Conservation (phyloP, 2,329 filamentous ascomycete species). For the Ascomycota sp. region DNA sequence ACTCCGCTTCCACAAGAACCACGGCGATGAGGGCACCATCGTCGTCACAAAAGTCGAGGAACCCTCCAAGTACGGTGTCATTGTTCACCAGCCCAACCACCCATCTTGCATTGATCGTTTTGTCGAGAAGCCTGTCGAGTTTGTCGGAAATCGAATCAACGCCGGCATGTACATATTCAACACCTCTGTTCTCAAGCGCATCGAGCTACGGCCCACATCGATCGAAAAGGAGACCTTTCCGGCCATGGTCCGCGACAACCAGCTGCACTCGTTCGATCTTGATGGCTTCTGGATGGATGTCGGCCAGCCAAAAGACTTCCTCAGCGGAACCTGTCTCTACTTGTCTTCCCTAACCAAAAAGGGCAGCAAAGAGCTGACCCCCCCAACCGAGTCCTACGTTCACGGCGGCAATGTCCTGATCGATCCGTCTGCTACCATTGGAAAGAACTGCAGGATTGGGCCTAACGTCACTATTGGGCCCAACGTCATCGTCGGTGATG, state of each 20-base stretch:
- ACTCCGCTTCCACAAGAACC: constrained; percentile 72
- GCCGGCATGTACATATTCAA: constrained; percentile 97
- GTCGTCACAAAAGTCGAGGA: constrained; percentile 98
- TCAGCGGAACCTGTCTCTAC: constrained; percentile 88
- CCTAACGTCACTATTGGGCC: constrained; percentile 93
- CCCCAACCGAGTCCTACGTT: constrained; percentile 54
- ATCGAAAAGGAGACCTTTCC: constrained; percentile 99
- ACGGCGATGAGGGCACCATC: constrained; percentile 92
- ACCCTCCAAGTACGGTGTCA: constrained; percentile 94
- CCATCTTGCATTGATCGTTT: constrained; percentile 87
- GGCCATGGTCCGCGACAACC: constrained; percentile 67
- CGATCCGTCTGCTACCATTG: constrained; percentile 82
- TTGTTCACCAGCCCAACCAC: constrained; percentile 89
- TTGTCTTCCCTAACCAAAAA: constrained; percentile 82
- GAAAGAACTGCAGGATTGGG: constrained; percentile 93
- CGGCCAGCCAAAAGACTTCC: constrained; percentile 94
- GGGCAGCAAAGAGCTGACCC: constrained; percentile 60
- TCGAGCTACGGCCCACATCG: constrained; percentile 86
- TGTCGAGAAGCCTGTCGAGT: constrained; percentile 97
- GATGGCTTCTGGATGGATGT: constrained; percentile 99
- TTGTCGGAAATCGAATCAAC: constrained; percentile 96
- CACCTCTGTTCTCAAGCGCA: constrained; percentile 70
- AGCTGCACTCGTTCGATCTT: constrained; percentile 86
- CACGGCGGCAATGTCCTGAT: constrained; percentile 90
- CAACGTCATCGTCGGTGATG: constrained; percentile 77